These are phyloP conservation scores for Nasturtium officinale DNA, from an alignment of 345 rosid genomes.

Conservation along the genomic window DNA sequence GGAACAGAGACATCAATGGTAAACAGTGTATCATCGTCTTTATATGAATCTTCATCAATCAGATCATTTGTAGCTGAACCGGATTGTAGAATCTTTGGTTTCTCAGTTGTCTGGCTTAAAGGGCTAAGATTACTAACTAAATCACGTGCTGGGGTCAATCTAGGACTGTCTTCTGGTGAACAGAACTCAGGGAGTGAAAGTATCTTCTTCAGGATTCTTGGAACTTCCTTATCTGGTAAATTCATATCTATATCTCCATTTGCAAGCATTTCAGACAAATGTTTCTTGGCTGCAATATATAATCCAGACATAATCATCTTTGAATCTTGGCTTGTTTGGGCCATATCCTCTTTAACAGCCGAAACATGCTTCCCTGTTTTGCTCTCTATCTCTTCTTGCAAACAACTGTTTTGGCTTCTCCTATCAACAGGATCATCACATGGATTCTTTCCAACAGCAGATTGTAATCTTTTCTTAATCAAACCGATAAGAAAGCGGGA, in stretches of 20 bases:
- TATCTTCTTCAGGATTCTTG: conserved; percentile 76
- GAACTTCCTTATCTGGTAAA: conserved; percentile 54
- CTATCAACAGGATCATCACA: conserved; percentile 49
- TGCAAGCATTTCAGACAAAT: conserved; percentile 80
- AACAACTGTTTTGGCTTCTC: conserved; percentile 21
- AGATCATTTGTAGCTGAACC: conserved; percentile 34
- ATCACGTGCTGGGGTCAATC: conserved; percentile 36
- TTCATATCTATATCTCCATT: conserved; percentile 54
- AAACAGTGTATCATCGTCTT: conserved; percentile 43
- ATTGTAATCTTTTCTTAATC: conserved; percentile 55
- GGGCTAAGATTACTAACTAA: conserved; percentile 33
- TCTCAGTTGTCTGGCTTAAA: conserved; percentile 38
- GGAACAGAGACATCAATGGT: conserved; percentile 44
- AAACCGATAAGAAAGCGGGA: conserved; percentile 49
- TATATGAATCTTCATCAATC: conserved; percentile 38
- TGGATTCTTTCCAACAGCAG: conserved; percentile 51
- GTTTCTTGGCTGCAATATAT: conserved; percentile 90
- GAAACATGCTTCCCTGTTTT: conserved; percentile 49
- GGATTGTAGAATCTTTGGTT: conserved; percentile 38
- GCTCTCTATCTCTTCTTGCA: conserved; percentile 42
- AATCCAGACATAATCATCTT: conserved; percentile 62
- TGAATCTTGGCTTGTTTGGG: conserved; percentile 43
- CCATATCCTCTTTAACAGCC: conserved; percentile 44
- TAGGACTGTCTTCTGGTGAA: conserved; percentile 71
- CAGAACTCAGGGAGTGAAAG: conserved; percentile 75